A percentile compares a stretch with the other conserved stretches of the same genome.
Conservation (phyloP, 352 stramenopile species). For the Pythium aristosporum region DNA sequence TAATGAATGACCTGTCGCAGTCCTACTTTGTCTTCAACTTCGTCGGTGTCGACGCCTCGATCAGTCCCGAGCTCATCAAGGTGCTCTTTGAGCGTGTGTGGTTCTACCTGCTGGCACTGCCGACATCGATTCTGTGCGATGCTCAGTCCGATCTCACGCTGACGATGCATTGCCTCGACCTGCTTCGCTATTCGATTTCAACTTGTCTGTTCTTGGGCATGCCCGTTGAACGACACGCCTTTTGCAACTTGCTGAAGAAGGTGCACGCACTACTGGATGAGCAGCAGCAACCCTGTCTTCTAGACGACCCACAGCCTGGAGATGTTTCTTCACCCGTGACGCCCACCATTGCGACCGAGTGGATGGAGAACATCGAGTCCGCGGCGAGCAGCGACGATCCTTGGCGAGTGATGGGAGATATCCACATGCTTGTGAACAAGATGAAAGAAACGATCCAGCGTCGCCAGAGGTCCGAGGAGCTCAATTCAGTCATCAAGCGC, state of each 20-base stretch:
- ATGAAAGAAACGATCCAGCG: slow-evolving; percentile 89
- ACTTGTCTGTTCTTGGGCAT: slow-evolving; percentile 84
- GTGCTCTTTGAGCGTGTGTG: slow-evolving; percentile 93
- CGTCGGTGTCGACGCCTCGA: slow-evolving; percentile 87
- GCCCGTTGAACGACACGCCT: slow-evolving; percentile 70
- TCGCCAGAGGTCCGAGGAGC: slow-evolving; percentile 74
- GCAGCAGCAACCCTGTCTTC: slow-evolving; percentile 15
- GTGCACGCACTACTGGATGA: slow-evolving; percentile 63
- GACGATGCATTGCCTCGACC: slow-evolving; percentile 78
- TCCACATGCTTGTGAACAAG: slow-evolving; percentile 88
- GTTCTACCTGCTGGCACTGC: slow-evolving; percentile 92
- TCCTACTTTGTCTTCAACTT: slow-evolving; percentile 89
- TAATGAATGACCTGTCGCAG: slow-evolving; percentile 82
- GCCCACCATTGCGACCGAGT: slow-evolving; percentile 26
- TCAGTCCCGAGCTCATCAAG: slow-evolving; percentile 91
- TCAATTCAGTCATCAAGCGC: slow-evolving; percentile 83
- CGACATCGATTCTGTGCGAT: slow-evolving; percentile 82
- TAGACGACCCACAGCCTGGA: slow-evolving; percentile 25
- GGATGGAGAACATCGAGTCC: slow-evolving; percentile 66
- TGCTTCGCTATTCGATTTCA: slow-evolving; percentile 80
- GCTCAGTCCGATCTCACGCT: slow-evolving; percentile 75
- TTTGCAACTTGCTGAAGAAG: slow-evolving; percentile 74
- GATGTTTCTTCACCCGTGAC: neutral
- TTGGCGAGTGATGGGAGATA: slow-evolving; percentile 83
- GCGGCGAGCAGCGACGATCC: slow-evolving; percentile 64